Evolutionary conservation across 2,329 filamentous ascomycete species (phyloP), one percentile per base, ranked within the genome.

Genomic region (Aspergillus fructus): DNA sequence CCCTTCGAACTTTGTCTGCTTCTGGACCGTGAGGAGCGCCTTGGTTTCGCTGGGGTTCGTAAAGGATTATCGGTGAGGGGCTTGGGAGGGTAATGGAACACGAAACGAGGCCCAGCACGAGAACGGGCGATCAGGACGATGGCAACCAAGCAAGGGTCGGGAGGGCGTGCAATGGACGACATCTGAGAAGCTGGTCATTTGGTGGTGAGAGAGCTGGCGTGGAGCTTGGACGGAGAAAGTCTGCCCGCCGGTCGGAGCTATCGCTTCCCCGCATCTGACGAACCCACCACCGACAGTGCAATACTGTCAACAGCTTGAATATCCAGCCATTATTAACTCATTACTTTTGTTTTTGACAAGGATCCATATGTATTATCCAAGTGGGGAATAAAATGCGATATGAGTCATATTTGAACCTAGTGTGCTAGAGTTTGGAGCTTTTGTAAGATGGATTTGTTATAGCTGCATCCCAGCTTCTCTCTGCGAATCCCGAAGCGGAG

Each of bases 31-130:
- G 73, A 71, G 34, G 65, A 63, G 61, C 72, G 72, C 24, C 72
- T 71, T 23, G 66, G 64, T 59, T 68, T 72, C 56, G 67, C 67
- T 37, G 69, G 69, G 34, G 72, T 66, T 55, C 74, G 68, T 40
- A 74, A 64, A 34, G 68, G 67, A 59, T 70, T 73, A 55, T 75
- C 73, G 62, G 71, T 71, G 56, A 78, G 74, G 62, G 80, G 73
- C 67, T 78, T 75, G 65, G 87, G 83, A n/a, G 91, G 91, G 68
- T 94, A 94, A 74, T 96, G 90, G 74, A 93, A 96, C 66, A 94
- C 89, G 66, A 94, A 89, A 62, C 87, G 85, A 27, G 91, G 89
- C 15, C 91, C 91, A 65, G 90, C 89, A 63, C 89, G 86, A 34
- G 89, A 90, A 63, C 89, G 84, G 66, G 90, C 85, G 63, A 92